phyloP scores from a whole-genome alignment of 2,329 filamentous ascomycete genomes.

The Nemania sp. region DNA sequence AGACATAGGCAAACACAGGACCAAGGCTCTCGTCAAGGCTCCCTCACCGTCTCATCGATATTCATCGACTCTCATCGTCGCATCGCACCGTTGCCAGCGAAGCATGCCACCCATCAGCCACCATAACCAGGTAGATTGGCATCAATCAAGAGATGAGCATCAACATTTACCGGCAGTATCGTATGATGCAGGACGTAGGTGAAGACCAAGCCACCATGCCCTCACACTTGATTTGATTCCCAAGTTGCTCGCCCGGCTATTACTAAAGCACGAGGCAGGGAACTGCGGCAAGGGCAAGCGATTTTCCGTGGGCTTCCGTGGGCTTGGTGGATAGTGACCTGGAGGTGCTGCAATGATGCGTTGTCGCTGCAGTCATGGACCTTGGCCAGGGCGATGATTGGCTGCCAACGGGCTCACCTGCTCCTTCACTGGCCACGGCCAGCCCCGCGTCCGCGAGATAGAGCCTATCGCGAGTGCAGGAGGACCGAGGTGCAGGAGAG shows the following conservation, averaged over 20 bases:
- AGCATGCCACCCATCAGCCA: conserved; percentile 15
- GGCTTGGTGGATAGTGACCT: conserved; percentile 9
- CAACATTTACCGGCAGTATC: conserved; percentile 9
- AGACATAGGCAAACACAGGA: neutral
- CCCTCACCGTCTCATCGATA: conserved; percentile 14
- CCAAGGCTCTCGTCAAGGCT: conserved; percentile 1
- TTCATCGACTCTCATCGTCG: neutral
- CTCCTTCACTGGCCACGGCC: conserved; percentile 39
- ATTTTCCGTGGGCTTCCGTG: conserved; percentile 5
- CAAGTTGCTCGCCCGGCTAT: conserved; percentile 9
- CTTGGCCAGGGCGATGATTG: conserved; percentile 51
- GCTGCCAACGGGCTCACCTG: conserved; percentile 41
- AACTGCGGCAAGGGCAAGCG: conserved; percentile 21
- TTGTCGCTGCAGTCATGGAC: conserved; percentile 50
- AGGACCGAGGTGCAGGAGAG: conserved; percentile 8
- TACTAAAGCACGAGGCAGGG: conserved; percentile 20
- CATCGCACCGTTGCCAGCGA: conserved; percentile 22
- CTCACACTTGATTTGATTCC: conserved; percentile 2
- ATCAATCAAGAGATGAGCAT: conserved; percentile 13
- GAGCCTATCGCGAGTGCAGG: conserved; percentile 47
- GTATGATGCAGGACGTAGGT: conserved; percentile 14
- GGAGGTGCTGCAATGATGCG: conserved; percentile 44
- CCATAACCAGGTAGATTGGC: conserved; percentile 5
- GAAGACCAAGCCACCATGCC: conserved; percentile 9
- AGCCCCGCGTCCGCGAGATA: conserved; percentile 44